Evolutionary conservation across 495 filamentous ascomycete species (phyloP), one percentile per base, ranked within the genome.

Genomic region (Talaromyces trachyspermus): DNA sequence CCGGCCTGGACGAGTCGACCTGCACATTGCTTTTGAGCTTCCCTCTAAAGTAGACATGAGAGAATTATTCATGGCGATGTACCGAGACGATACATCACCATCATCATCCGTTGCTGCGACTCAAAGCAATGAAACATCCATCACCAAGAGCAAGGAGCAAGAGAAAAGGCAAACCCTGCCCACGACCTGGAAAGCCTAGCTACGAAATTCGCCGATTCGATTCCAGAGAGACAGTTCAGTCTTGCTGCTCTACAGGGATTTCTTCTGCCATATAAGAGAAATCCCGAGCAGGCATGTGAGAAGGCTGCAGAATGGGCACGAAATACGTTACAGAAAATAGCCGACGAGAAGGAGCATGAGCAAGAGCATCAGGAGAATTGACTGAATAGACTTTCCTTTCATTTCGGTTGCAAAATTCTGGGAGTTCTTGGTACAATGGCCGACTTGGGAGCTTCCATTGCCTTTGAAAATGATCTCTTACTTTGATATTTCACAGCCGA

Each of bases 171-270:
- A 24, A n/a, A n/a, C n/a, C n/a, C n/a, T 42, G 9, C 40, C 27
- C 40, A 27, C 23, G 32, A 36, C 15, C 46, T 48, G 1, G 38
- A 50, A 33, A 48, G 42, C 0, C 58, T 80, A 47, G 73, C 84
- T 0, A 55, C 57, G 2, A 56, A 75, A 36, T 91, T 95, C 58
- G 77, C 84, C 0, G 54, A 62, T 7, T 56, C 63, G 30, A 62
- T 95, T 10, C 87, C 88, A 0, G 69, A 68, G 15, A 68, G 71
- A 18, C 77, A 77, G 50, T 85, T 89, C 53, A 79, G 75, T 14
- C 84, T 86, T 0, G 86, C 86, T 9, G 86, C 89, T 67, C 78
- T 91, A 26, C 86, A 91, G 61, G 85, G 85, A 3, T 85, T 78
- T 54, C 68, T 89, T 19, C 65, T 89, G 36, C 44, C 35, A n/a